phyloP scores from a whole-genome alignment of 768 basidiomycete species.

The Steccherinum ochraceum region DNA sequence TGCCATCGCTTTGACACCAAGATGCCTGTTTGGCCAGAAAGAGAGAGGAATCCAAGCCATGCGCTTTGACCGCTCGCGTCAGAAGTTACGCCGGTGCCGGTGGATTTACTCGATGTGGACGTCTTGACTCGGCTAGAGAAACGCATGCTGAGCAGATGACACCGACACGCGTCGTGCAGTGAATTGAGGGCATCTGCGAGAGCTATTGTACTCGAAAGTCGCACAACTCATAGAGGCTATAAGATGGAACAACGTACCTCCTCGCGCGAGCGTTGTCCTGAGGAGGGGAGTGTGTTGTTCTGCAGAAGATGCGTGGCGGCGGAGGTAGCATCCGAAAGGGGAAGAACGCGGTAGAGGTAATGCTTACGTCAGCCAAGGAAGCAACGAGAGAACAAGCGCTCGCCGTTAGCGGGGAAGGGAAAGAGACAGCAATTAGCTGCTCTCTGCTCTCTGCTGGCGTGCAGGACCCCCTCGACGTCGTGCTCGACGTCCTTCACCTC shows the following conservation, averaged over 20 bases:
- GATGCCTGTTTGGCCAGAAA: not conserved
- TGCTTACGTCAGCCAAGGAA: not conserved
- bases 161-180: not conserved
- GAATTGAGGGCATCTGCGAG: too few relatives aligned
- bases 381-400: too few relatives aligned
- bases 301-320: not conserved
- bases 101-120: not conserved
- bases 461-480: not conserved
- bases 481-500: not conserved
- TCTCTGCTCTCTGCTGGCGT: not conserved
- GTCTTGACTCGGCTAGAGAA: not conserved
- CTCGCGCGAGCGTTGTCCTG: too few relatives aligned
- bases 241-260: too few relatives aligned
- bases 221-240: too few relatives aligned
- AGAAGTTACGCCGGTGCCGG: too few relatives aligned
- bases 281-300: not conserved
- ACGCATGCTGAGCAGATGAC: not conserved
- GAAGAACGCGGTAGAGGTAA: not conserved
- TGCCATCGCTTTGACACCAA: not conserved
- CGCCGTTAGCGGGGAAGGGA: too few relatives aligned
- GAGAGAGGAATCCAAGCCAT: not conserved
- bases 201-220: too few relatives aligned
- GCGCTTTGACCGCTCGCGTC: too few relatives aligned
- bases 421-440: not conserved
- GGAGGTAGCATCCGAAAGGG: not conserved